A percentile compares a stretch with the other conserved stretches of the same genome.
Evolutionary conservation across 768 basidiomycete genomes (phyloP).

Genomic region (Boletus patriciae): DNA sequence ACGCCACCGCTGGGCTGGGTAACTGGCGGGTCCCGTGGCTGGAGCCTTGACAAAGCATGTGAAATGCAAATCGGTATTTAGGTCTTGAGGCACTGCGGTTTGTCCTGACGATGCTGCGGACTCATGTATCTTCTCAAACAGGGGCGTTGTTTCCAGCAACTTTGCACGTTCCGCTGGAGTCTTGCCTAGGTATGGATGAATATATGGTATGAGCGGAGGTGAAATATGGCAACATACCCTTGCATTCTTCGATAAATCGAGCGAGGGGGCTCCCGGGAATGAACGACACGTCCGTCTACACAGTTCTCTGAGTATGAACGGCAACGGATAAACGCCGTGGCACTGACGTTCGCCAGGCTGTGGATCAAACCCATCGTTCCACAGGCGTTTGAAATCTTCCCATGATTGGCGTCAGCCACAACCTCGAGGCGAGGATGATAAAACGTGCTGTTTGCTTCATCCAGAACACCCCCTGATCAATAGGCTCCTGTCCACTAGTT

Average conservation of each 20-base stretch:
- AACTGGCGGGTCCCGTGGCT: constrained; percentile 29
- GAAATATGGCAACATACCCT: constrained; percentile 41
- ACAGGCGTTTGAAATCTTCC: constrained; percentile 78
- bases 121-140: constrained; percentile 78
- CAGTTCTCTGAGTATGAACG: constrained; percentile 3
- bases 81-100: constrained; percentile 57
- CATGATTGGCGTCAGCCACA: background rate
- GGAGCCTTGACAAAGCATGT: constrained; percentile 81
- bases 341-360: constrained; percentile 73
- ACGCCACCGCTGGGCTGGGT: constrained; percentile 36
- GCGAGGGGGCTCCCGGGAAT: constrained; percentile 58
- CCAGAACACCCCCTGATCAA: constrained; percentile 74
- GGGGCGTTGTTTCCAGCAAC: constrained; percentile 68
- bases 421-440: background rate
- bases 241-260: constrained; percentile 63
- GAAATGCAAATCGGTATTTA: constrained; percentile 81
- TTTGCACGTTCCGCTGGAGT: constrained; percentile 73
- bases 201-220: background rate
- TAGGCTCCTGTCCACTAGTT: constrained; percentile 41
- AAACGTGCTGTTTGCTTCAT: constrained; percentile 79
- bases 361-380: constrained; percentile 88
- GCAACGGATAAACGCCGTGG: constrained; percentile 1
- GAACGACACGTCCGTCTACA: constrained; percentile 57
- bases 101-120: constrained; percentile 71
- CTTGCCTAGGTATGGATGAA: constrained; percentile 44